Evolutionary conservation across 2,329 filamentous ascomycete species (phyloP).

Genomic region (Colletotrichum sp.): DNA sequence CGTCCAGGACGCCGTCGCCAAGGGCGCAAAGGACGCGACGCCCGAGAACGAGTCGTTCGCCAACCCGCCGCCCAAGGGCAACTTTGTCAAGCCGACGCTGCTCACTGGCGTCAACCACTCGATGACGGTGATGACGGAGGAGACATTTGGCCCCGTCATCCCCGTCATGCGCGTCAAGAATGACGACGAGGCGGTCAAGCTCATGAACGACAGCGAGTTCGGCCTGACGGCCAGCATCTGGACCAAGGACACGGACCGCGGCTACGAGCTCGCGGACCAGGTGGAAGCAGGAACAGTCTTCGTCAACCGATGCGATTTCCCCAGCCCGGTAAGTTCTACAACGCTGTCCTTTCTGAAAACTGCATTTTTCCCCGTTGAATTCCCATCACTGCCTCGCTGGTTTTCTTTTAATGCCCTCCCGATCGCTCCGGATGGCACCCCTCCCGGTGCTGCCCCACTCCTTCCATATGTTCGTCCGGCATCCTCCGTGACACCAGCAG

Average conservation of each 20-base stretch:
- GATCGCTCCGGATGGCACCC: neutral
- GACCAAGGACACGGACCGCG: slow-evolving; percentile 84
- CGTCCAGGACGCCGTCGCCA: slow-evolving; percentile 80
- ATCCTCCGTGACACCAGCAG: neutral
- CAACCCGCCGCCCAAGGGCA: slow-evolving; percentile 76
- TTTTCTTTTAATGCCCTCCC: neutral
- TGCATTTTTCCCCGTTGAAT: neutral
- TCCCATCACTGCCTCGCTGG: neutral
- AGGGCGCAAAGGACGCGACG: slow-evolving; percentile 84
- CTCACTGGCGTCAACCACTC: slow-evolving; percentile 79
- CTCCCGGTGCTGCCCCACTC: neutral
- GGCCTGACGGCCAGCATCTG: slow-evolving; percentile 96
- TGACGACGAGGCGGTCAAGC: slow-evolving; percentile 79
- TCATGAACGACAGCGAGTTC: slow-evolving; percentile 97
- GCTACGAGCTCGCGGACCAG: slow-evolving; percentile 76
- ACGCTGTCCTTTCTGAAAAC: neutral
- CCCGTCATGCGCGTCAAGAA: slow-evolving; percentile 84
- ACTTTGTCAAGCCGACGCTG: slow-evolving; percentile 87
- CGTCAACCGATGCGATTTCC: slow-evolving; percentile 92
- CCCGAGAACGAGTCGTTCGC: slow-evolving; percentile 81
- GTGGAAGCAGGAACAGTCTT: slow-evolving; percentile 96
- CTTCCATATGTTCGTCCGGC: neutral
- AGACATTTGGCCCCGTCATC: slow-evolving; percentile 94
- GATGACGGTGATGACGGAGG: slow-evolving; percentile 90
- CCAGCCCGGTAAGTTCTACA: slow-evolving; percentile 75